A percentile compares a stretch with the other conserved stretches of the same genome.
Conservation (phyloP, 2,329 filamentous ascomycete species). For the Drechslerella coelobrocha region DNA sequence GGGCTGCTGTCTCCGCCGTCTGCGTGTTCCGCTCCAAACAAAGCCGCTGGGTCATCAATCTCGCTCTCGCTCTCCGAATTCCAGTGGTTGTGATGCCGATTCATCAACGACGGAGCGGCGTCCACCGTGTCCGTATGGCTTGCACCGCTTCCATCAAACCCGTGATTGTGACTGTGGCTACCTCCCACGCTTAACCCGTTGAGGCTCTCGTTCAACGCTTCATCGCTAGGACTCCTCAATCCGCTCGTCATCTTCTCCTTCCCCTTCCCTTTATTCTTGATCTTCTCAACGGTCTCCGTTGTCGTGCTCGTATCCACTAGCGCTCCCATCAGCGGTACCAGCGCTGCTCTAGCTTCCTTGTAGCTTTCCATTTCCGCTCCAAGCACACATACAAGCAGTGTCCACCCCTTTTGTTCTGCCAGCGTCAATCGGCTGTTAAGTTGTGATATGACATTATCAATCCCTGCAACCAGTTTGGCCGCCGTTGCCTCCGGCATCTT, state of each 20-base stretch:
- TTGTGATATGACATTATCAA: conserved; percentile 46
- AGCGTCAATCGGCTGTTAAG: conserved; percentile 60
- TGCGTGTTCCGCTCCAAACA: conserved; percentile 35
- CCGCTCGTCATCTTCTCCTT: conserved; percentile 20
- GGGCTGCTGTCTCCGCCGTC: conserved; percentile 28
- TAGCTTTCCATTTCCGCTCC: conserved; percentile 76
- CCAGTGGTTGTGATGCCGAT: conserved; percentile 29
- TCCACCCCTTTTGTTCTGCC: conserved; percentile 73
- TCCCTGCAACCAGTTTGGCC: conserved; percentile 36
- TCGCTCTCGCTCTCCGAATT: conserved; percentile 48
- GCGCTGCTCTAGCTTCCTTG: conserved; percentile 60
- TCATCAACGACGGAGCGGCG: neutral
- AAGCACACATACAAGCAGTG: conserved; percentile 76
- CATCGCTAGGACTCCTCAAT: conserved; percentile 33
- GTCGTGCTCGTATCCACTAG: conserved; percentile 32
- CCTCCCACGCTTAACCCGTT: conserved; percentile 24
- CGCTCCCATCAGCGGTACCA: conserved; percentile 35
- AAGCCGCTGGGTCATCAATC: conserved; percentile 44
- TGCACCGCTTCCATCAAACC: neutral
- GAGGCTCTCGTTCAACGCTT: conserved; percentile 40
- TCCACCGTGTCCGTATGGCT: neutral
- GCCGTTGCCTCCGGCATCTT: conserved; percentile 39
- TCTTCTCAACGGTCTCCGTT: conserved; percentile 16
- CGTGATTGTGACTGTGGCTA: conserved; percentile 12
- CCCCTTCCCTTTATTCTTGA: conserved; percentile 31